phyloP scores from a whole-genome alignment of 2,329 filamentous ascomycete species.

The Beauveria bassiana region DNA sequence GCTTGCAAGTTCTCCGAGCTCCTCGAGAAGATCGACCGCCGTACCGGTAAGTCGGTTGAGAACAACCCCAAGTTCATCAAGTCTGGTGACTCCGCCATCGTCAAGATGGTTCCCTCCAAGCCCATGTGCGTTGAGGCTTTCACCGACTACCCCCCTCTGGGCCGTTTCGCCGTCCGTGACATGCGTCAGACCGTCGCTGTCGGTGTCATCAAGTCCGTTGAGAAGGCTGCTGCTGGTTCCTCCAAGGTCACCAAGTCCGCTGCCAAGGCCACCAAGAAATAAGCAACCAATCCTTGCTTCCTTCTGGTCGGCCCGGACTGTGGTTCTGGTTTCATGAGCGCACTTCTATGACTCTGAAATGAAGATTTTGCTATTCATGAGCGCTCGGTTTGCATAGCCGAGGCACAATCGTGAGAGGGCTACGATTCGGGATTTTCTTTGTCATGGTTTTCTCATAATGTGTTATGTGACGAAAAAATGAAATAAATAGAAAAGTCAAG shows the following conservation, averaged over 20 bases:
- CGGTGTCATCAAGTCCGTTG: constrained; percentile 88
- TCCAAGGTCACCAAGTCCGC: constrained; percentile 67
- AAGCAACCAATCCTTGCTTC: constrained; percentile 31
- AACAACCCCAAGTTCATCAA: constrained; percentile 98
- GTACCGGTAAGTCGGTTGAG: constrained; percentile 98
- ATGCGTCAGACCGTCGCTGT: constrained; percentile 88
- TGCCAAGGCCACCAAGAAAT: constrained; percentile 68
- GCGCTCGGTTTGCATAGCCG: constrained; percentile 32
- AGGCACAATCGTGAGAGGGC: constrained; percentile 37
- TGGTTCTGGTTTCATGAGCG: constrained; percentile 25
- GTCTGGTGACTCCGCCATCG: constrained; percentile 99
- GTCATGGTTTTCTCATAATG: constrained; percentile 35
- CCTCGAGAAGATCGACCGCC: constrained; percentile 99
- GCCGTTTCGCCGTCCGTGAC: constrained; percentile 99
- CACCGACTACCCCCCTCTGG: constrained; percentile 98
- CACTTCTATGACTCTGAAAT: constrained; percentile 37
- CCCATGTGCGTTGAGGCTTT: constrained; percentile 99
- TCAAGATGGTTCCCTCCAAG: constrained; percentile 99
- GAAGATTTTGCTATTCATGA: constrained; percentile 36
- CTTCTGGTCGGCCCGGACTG: constrained; percentile 16
- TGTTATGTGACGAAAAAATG: constrained; percentile 33
- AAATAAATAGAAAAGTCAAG: constrained; percentile 40
- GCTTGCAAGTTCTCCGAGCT: constrained; percentile 99
- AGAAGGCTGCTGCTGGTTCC: constrained; percentile 49
- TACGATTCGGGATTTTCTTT: constrained; percentile 29